These are phyloP conservation scores for Rhizopogon parksii DNA, from an alignment of 1,284 basidiomycete species.

Conservation along the genomic window DNA sequence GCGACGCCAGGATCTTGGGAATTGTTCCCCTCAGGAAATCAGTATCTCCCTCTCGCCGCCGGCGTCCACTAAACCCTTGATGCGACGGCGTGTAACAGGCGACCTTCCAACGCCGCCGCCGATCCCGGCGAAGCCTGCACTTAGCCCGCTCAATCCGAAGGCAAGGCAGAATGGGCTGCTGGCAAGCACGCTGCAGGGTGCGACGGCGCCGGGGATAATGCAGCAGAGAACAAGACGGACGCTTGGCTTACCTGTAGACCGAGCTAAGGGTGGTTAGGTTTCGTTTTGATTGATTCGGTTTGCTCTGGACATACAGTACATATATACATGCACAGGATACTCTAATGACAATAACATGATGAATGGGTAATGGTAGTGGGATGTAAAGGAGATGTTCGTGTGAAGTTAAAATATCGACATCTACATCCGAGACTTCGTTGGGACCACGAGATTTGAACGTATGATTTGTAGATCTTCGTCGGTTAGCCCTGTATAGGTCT, in stretches of 20 bases:
- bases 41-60: slow-evolving; percentile 24
- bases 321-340: slow-evolving; percentile 1
- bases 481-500: slow-evolving; percentile 44
- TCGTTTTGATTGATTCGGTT: neutral
- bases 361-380: neutral
- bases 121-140: slow-evolving; percentile 32
- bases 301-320: neutral
- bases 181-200: slow-evolving; percentile 20
- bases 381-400: neutral
- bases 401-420: neutral
- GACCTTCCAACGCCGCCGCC: slow-evolving; percentile 26
- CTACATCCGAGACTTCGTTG: slow-evolving; percentile 28
- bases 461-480: slow-evolving; percentile 56
- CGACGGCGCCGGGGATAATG: slow-evolving; percentile 23
- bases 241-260: slow-evolving; percentile 33
- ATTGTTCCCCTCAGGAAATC: slow-evolving; percentile 18
- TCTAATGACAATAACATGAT: slow-evolving; percentile 2
- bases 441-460: slow-evolving; percentile 49
- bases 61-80: slow-evolving; percentile 33
- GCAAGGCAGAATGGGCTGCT: slow-evolving; percentile 46
- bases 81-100: slow-evolving; percentile 55
- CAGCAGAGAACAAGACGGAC: slow-evolving; percentile 47
- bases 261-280: slow-evolving; percentile 17
- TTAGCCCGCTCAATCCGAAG: slow-evolving; percentile 71
- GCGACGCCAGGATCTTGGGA: slow-evolving; percentile 59